Percentiles rank a stretch among this genome's conserved stretches.
Conservation (phyloP, 106 monocot species). For the Dioscorea alata region DNA sequence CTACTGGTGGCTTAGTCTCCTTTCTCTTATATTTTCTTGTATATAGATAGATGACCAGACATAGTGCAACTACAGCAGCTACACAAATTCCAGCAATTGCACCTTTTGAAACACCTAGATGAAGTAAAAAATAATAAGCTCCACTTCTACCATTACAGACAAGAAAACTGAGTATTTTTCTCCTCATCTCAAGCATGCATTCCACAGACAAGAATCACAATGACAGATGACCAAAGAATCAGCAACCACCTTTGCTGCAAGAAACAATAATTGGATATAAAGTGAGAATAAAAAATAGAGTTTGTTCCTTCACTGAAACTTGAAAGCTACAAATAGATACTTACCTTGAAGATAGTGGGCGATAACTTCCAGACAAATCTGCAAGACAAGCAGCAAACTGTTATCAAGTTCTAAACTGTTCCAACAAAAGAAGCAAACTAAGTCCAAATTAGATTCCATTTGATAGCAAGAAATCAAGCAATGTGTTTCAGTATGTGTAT, state of each 20-base stretch:
- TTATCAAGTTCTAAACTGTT: neutral
- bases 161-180: neutral
- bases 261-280: neutral
- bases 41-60: slow-evolving; percentile 27
- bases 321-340: neutral
- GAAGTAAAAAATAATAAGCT: slow-evolving; percentile 1
- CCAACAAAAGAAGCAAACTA: no score
- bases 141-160: neutral
- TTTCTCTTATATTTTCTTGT: slow-evolving; percentile 33
- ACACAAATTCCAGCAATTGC: slow-evolving; percentile 81
- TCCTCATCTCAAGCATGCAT: neutral
- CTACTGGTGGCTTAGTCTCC: slow-evolving; percentile 15
- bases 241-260: slow-evolving; percentile 14
- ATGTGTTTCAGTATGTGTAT: no score
- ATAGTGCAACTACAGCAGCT: slow-evolving; percentile 35
- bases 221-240: neutral
- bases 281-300: neutral
- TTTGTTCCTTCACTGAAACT: neutral
- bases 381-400: neutral
- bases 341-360: slow-evolving; percentile 3
- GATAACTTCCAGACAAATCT: slow-evolving; percentile 18
- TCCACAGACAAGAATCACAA: neutral
- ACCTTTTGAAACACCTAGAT: slow-evolving; percentile 47
- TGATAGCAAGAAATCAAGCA: no score
- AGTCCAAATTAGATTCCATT: no score